Evolutionary conservation across 2,329 filamentous ascomycete species (phyloP).

Genomic region (Dothistroma septosporum): DNA sequence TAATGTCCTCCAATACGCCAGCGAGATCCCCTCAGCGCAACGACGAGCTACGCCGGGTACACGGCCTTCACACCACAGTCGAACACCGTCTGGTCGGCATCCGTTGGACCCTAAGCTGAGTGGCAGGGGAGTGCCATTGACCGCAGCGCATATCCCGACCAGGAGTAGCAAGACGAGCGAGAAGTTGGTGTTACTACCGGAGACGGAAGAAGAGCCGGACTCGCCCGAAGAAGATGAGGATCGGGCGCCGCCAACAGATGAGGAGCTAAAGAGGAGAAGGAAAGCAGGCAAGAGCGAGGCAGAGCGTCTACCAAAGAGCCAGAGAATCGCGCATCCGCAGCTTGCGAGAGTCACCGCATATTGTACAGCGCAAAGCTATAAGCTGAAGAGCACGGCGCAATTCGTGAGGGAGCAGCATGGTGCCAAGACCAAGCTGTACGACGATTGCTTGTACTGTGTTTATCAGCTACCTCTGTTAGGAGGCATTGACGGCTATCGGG

Average conservation of each 20-base stretch:
- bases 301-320: constrained; percentile 82
- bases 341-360: constrained; percentile 89
- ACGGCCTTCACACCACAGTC: constrained; percentile 45
- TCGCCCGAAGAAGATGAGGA: constrained; percentile 51
- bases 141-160: constrained; percentile 61
- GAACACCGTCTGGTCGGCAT: constrained; percentile 50
- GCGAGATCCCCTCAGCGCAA: constrained; percentile 92
- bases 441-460: constrained; percentile 93
- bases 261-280: constrained; percentile 63
- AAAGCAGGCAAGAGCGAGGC: constrained; percentile 77
- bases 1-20: constrained; percentile 88
- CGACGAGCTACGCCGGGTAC: constrained; percentile 65
- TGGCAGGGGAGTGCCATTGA: constrained; percentile 45
- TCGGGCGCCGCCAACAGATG: constrained; percentile 60
- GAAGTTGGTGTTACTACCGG: constrained; percentile 91
- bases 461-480: constrained; percentile 88
- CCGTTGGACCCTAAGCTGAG: constrained; percentile 54
- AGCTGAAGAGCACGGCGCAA: constrained; percentile 78
- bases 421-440: constrained; percentile 92
- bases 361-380: constrained; percentile 91
- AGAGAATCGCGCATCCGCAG: constrained; percentile 69
- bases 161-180: constrained; percentile 92
- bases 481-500: constrained; percentile 78
- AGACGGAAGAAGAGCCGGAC: constrained; percentile 57
- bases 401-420: constrained; percentile 85